These are phyloP conservation scores for Canavalia ensiformis DNA, from an alignment of 306 rosid genomes.

Conservation along the genomic window DNA sequence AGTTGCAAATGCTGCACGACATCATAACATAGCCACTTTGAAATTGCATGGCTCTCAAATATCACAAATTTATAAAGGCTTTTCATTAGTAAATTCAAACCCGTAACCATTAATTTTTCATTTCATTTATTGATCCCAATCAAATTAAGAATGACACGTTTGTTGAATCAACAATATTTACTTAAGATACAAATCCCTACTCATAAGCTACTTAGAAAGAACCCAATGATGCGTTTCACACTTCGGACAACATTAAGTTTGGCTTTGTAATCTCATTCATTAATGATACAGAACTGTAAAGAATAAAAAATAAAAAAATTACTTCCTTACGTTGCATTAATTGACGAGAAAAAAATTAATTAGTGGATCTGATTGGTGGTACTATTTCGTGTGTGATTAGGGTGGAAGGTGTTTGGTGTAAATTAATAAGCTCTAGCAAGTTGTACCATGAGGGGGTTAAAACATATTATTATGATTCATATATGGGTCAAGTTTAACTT, in stretches of 20 bases:
- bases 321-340: neutral
- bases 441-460: neutral
- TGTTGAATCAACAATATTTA: neutral
- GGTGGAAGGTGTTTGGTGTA: neutral
- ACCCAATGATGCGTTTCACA: neutral
- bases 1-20: neutral
- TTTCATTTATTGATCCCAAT: neutral
- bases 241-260: too few species aligned
- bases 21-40: neutral
- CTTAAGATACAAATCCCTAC: neutral
- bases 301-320: neutral
- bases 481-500: neutral
- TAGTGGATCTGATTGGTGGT: neutral
- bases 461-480: neutral
- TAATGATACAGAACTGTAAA: neutral
- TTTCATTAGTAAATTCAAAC: neutral
- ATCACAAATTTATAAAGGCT: neutral
- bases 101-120: neutral
- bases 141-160: neutral
- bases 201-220: neutral
- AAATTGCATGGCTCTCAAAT: neutral
- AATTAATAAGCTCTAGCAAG: neutral
- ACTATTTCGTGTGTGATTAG: neutral
- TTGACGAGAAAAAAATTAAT: neutral
- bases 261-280: neutral